Conservation (phyloP, 2,329 filamentous ascomycete species). For the Drechslerella coelobrocha region DNA sequence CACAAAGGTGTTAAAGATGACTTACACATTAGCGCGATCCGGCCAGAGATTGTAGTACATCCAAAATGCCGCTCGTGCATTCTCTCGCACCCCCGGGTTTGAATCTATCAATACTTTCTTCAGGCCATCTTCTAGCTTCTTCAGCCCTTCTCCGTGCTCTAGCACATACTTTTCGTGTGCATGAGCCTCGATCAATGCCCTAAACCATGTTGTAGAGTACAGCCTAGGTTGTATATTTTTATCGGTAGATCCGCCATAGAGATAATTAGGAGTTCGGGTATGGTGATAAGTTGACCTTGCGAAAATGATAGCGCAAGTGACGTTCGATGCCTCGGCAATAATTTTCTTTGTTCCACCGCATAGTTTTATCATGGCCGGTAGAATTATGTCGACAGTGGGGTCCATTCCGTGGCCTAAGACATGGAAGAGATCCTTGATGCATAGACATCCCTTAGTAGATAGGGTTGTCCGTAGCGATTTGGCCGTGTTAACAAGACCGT, state of each 20-base stretch:
- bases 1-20: neutral
- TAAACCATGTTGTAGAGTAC: slow-evolving; percentile 82
- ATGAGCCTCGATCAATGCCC: slow-evolving; percentile 79
- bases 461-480: slow-evolving; percentile 87
- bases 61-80: slow-evolving; percentile 87
- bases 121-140: slow-evolving; percentile 84
- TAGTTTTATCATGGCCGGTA: slow-evolving; percentile 89
- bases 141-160: slow-evolving; percentile 82
- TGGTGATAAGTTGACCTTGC: slow-evolving; percentile 76
- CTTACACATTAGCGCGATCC: slow-evolving; percentile 74
- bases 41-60: slow-evolving; percentile 79
- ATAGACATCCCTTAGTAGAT: slow-evolving; percentile 81
- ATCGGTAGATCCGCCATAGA: slow-evolving; percentile 82
- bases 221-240: slow-evolving; percentile 89
- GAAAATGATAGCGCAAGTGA: slow-evolving; percentile 80
- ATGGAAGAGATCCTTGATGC: slow-evolving; percentile 83
- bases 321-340: slow-evolving; percentile 79
- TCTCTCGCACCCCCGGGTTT: slow-evolving; percentile 87
- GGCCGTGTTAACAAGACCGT: slow-evolving; percentile 85
- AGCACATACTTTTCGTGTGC: slow-evolving; percentile 78
- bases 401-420: slow-evolving; percentile 80
- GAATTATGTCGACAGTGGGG: slow-evolving; percentile 84
- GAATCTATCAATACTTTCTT: slow-evolving; percentile 87
- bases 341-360: slow-evolving; percentile 93
- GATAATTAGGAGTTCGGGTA: slow-evolving; percentile 80